phyloP scores from a whole-genome alignment of 2,329 filamentous ascomycete genomes.

The Trematosphaeria pertusa region DNA sequence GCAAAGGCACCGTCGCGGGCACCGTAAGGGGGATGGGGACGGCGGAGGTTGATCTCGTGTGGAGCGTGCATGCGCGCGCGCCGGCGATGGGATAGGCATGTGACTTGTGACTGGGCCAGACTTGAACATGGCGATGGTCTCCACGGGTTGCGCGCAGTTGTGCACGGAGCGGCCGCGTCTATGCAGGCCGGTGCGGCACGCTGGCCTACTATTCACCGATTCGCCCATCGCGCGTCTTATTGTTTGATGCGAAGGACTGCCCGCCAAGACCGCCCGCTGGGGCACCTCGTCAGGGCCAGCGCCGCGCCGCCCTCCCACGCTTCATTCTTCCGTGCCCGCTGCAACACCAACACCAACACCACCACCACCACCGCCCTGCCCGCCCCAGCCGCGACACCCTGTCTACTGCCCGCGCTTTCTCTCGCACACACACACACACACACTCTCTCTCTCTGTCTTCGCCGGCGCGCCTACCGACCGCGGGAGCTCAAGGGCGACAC shows the following conservation, averaged over 20 bases:
- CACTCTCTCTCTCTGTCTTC: too few species aligned
- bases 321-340: neutral
- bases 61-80: conserved; percentile 5
- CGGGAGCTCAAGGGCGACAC: neutral
- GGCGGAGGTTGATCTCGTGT: neutral
- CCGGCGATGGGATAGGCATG: conserved; percentile 11
- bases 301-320: neutral
- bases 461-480: too few species aligned
- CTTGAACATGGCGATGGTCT: too few species aligned
- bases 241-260: too few species aligned
- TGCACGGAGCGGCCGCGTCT: conserved; percentile 7
- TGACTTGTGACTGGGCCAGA: conserved; percentile 3
- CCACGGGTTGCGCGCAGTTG: conserved; percentile 4
- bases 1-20: too few species aligned
- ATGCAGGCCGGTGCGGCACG: neutral
- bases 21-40: neutral
- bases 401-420: neutral
- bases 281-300: conserved; percentile 8
- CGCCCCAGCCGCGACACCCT: neutral
- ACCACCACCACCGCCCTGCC: neutral
- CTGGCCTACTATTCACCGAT: neutral
- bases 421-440: neutral
- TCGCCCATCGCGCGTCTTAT: conserved; percentile 1
- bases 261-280: neutral
- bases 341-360: neutral